Percentiles rank a stretch among this genome's conserved stretches.
These are phyloP conservation scores for Phoma sp. DNA, from an alignment of 2,329 filamentous ascomycete genomes.

Conservation along the genomic window DNA sequence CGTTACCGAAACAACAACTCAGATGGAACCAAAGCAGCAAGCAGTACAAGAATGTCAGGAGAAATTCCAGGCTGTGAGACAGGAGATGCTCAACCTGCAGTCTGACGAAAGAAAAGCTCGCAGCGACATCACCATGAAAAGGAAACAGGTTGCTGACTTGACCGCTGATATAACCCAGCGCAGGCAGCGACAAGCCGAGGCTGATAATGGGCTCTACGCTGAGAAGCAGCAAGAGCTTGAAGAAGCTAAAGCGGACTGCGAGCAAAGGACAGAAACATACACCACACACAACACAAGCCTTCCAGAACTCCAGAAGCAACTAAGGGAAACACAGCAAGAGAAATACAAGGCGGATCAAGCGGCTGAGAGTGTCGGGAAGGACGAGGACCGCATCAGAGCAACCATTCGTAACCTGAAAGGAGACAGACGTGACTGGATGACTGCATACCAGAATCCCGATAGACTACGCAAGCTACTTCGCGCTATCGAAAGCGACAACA, in stretches of 20 bases:
- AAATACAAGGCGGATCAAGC: slow-evolving; percentile 27
- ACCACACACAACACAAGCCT: slow-evolving; percentile 50
- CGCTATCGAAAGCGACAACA: slow-evolving; percentile 71
- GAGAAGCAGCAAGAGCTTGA: slow-evolving; percentile 66
- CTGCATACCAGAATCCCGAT: slow-evolving; percentile 65
- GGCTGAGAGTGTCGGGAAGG: slow-evolving; percentile 47
- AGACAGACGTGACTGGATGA: slow-evolving; percentile 65
- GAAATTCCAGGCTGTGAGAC: slow-evolving; percentile 61
- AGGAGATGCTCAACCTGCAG: slow-evolving; percentile 58
- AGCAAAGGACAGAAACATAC: slow-evolving; percentile 53
- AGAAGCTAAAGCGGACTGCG: slow-evolving; percentile 60
- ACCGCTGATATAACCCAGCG: slow-evolving; percentile 61
- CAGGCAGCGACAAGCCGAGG: slow-evolving; percentile 62
- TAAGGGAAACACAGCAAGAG: slow-evolving; percentile 40
- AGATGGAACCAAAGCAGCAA: slow-evolving; percentile 55
- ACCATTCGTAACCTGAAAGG: slow-evolving; percentile 59
- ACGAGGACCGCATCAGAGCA: slow-evolving; percentile 61
- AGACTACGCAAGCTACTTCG: slow-evolving; percentile 67
- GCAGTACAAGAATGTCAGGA: slow-evolving; percentile 57
- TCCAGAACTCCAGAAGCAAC: slow-evolving; percentile 44
- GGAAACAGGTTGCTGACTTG: slow-evolving; percentile 51
- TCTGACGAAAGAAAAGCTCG: slow-evolving; percentile 71
- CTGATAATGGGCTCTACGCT: slow-evolving; percentile 72
- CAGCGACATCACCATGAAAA: slow-evolving; percentile 61
- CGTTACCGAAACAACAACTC: slow-evolving; percentile 42